Evolutionary conservation across 495 filamentous ascomycete genomes (phyloP), one percentile per base, ranked within the genome.

Genomic region (Podospora tetraspora): DNA sequence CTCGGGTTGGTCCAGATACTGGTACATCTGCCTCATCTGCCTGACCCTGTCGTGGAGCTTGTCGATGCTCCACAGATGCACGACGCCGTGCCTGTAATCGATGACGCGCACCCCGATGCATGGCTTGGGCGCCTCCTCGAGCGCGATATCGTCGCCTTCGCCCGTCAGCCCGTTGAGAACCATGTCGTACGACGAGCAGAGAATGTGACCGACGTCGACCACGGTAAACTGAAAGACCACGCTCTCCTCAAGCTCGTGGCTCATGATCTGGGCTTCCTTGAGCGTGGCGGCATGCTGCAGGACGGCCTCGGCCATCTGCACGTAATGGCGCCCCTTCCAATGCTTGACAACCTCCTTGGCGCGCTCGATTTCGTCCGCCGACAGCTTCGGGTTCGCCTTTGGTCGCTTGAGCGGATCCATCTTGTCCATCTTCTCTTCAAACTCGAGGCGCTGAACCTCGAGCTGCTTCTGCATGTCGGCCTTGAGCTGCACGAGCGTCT

Each of bases 211-310:
- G 72, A 90, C 83, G 69, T 96, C 93, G 29, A 98, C 87, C 66
- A 98, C 87, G 21, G 92, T 90, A 75, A 97, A 98, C 78, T 99
- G 95, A 79, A 99, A 99, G 37, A 94, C 91, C 19, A 97, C 90
- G 70, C 88, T 88, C 79, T 97, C 95, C 72, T 95, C 93, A 85
- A 99, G 91, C 69, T 93, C 92, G 68, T 97, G 92, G 79, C 96
- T 97, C 91, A 99, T 94, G 62, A 99, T 88, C 76, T 99, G 95
- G 4, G 94, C 96, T 76, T 99, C 95, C 77, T 99, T 99, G 57
- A 98, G 79, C 43, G 87, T 87, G 13, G 91, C 88, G 9, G 94
- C 94, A 78, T 96, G 87, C 71, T 96, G 92, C 25, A 99, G 78
- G 30, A 98, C 87, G 16, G 89, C 88, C 77, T 97, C 95, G n/a